These are phyloP conservation scores for Globisporangium irregulare DNA, from an alignment of 352 stramenopile species.

Conservation along the genomic window DNA sequence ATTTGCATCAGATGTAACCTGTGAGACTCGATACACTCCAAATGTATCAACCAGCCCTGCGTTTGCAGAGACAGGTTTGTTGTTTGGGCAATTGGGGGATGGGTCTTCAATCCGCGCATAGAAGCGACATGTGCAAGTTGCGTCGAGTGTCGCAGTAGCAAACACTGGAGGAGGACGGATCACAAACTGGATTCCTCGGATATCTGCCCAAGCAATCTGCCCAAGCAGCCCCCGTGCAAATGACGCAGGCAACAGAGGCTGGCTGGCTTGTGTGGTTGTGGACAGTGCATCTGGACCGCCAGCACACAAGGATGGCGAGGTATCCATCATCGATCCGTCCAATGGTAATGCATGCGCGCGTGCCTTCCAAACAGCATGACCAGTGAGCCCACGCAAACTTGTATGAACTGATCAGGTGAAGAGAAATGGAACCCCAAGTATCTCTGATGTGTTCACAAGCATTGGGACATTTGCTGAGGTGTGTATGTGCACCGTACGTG, in stretches of 20 bases:
- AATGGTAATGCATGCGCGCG: not conserved
- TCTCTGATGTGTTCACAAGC: not conserved
- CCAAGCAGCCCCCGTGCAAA: not conserved
- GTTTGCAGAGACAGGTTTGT: not conserved
- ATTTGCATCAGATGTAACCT: not conserved
- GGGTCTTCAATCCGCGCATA: not conserved
- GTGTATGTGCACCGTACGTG: not conserved
- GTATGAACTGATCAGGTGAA: not conserved
- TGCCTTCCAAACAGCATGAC: constrained; percentile 1
- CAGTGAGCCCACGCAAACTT: not conserved
- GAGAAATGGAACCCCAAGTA: not conserved
- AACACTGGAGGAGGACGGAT: not conserved
- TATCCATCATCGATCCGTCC: constrained; percentile 6
- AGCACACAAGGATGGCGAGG: not conserved
- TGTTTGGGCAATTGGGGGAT: not conserved
- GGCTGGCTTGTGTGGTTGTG: not conserved
- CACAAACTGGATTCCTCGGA: not conserved
- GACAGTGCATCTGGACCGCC: not conserved
- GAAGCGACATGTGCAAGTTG: not conserved
- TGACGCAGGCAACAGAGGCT: not conserved
- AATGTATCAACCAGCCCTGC: constrained; percentile 8
- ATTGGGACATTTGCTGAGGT: constrained; percentile 9
- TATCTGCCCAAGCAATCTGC: not conserved
- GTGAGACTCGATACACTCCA: constrained; percentile 1
- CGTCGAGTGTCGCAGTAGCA: constrained; percentile 2